These are phyloP conservation scores for Pseudogymnoascus destructans DNA, from an alignment of 2,329 filamentous ascomycete species.

Conservation along the genomic window DNA sequence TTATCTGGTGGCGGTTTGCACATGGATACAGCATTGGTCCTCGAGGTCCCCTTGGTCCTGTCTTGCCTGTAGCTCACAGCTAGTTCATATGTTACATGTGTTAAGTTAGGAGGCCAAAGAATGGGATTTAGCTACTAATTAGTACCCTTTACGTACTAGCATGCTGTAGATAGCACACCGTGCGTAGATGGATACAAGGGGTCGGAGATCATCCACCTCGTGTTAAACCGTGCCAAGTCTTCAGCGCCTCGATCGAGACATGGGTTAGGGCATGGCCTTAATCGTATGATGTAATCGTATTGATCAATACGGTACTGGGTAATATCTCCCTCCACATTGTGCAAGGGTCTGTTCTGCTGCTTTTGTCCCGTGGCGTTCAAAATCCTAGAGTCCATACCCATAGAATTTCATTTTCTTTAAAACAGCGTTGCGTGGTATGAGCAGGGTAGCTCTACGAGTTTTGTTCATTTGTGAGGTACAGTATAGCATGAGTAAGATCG, in stretches of 20 bases:
- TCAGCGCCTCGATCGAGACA: neutral
- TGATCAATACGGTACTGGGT: neutral
- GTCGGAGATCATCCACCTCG: slow-evolving; percentile 3
- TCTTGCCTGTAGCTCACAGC: neutral
- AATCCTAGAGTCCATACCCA: neutral
- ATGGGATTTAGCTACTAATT: neutral
- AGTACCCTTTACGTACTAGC: neutral
- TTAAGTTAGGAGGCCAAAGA: neutral
- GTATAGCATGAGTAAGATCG: neutral
- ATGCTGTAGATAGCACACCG: neutral
- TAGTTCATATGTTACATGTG: neutral
- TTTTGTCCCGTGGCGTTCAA: neutral
- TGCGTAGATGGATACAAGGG: neutral
- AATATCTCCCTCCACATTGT: too few species aligned
- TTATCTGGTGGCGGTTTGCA: neutral
- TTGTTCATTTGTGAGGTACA: neutral
- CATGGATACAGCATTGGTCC: neutral
- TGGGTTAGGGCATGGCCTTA: neutral
- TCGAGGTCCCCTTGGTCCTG: neutral
- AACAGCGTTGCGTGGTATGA: neutral
- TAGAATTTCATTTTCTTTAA: neutral
- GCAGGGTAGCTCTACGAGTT: neutral
- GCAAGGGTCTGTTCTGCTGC: neutral
- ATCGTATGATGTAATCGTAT: neutral
- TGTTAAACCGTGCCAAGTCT: neutral